phyloP scores from a whole-genome alignment of 805 yeast genomes.

The Nakazawaea ambrosiae region DNA sequence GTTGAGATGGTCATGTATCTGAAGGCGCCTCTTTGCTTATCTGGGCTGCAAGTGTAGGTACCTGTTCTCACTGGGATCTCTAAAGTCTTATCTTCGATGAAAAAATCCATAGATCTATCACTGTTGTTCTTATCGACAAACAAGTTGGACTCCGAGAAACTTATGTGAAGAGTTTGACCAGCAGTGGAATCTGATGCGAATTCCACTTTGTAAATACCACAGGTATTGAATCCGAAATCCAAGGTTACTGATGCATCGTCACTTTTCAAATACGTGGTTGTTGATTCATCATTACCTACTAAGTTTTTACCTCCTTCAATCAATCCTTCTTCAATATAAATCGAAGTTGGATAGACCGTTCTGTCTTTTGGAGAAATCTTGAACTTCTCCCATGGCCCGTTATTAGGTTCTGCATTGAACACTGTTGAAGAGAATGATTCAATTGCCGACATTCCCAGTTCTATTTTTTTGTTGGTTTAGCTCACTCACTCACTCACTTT shows the following conservation, averaged over 20 bases:
- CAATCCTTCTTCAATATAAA: slow-evolving; percentile 5
- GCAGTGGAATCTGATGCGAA: slow-evolving; percentile 6
- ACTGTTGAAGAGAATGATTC: no score
- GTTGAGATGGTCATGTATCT: slow-evolving; percentile 11
- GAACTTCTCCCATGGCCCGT: slow-evolving; percentile 12
- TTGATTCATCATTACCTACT: background rate
- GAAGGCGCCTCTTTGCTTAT: slow-evolving; percentile 12
- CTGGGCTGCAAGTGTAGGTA: slow-evolving; percentile 7
- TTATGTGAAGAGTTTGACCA: slow-evolving; percentile 7
- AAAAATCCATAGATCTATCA: slow-evolving; percentile 12
- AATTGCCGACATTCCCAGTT: no score
- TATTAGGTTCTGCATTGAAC: slow-evolving; percentile 9
- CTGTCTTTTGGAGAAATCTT: slow-evolving; percentile 10
- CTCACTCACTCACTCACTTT: no score
- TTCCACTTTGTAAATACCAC: slow-evolving; percentile 10
- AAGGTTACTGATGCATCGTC: slow-evolving; percentile 9
- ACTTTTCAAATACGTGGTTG: slow-evolving; percentile 7
- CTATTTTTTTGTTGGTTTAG: no score
- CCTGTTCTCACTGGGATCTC: slow-evolving; percentile 9
- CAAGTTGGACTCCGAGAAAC: slow-evolving; percentile 9
- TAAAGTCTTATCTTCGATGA: slow-evolving; percentile 11
- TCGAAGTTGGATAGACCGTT: slow-evolving; percentile 7
- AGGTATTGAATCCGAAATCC: slow-evolving; percentile 12
- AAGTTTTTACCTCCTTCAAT: slow-evolving; percentile 3
- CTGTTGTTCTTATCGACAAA: slow-evolving; percentile 9